Evolutionary conservation across 768 basidiomycete genomes (phyloP).

Genomic region (Leucosporidium yakuticum): DNA sequence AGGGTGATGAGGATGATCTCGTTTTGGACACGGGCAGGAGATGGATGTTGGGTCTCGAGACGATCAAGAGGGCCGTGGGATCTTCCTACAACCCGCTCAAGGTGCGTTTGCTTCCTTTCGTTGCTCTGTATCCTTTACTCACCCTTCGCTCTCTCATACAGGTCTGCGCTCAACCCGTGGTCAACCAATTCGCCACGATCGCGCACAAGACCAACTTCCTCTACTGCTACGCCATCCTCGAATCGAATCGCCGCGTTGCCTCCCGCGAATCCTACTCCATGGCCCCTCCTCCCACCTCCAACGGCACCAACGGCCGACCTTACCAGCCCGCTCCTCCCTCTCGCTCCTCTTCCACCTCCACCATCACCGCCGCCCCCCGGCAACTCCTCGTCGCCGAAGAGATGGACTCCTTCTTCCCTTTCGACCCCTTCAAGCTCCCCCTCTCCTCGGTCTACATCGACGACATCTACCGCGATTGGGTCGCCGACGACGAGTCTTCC

Average conservation of each 20-base stretch:
- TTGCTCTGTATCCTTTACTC: not conserved
- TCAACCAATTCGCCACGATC: constrained; percentile 85
- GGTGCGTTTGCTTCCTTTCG: constrained; percentile 47
- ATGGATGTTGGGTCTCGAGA: constrained; percentile 77
- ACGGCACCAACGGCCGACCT: constrained; percentile 18
- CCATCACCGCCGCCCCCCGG: constrained; percentile 4
- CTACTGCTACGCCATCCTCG: constrained; percentile 89
- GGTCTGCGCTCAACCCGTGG: constrained; percentile 86
- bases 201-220: constrained; percentile 84
- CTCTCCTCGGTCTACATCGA: constrained; percentile 71
- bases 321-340: constrained; percentile 9
- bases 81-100: constrained; percentile 85
- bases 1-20: constrained; percentile 52
- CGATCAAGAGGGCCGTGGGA: constrained; percentile 70
- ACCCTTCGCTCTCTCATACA: constrained; percentile 40
- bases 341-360: constrained; percentile 1
- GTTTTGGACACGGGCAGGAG: constrained; percentile 50
- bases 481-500: constrained; percentile 60
- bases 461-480: constrained; percentile 85
- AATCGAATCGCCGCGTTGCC: constrained; percentile 66
- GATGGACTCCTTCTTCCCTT: constrained; percentile 92
- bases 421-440: constrained; percentile 91
- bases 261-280: constrained; percentile 17
- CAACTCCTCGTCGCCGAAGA: constrained; percentile 33
- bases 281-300: constrained; percentile 8